Evolutionary conservation across 1,139 yeast species (phyloP), one percentile per base, ranked within the genome.

Genomic region (Lodderomyces jiufengensis): DNA sequence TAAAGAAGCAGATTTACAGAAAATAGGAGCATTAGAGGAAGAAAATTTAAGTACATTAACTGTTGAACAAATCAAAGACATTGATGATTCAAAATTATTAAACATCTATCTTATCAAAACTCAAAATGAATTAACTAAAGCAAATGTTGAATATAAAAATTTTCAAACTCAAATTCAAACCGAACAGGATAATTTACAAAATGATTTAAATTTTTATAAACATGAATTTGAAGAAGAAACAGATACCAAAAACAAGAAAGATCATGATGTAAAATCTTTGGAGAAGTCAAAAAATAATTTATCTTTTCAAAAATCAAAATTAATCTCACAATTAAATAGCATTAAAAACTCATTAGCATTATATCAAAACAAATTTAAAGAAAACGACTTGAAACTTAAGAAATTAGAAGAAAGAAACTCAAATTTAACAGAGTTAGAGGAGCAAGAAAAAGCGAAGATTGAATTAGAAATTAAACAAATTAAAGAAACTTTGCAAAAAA

Each of bases 221-320:
- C 45, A 45, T 22, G 67, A 64, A 39, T 52, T 54, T 31, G 61
- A 59, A 24, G 63, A 62, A 25, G 64, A 61, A 38, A 50, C 63
- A 5, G 67, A 65, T 31, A 42, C 42, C 36, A 55, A 57, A 36
- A 43, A 56, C 15, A 59, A 56, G 36, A 57, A 64, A 35, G 69
- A 63, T 23, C 48, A 48, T 34, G 59, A 56, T 40, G 59, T 64
- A 9, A 66, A 62, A 43, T 53, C 57, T 24, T 50, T 64, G 39
- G 71, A 66, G 37, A 59, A 55, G 33, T 39, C 44, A 8, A 54
- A 53, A 32, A 71, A 66, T 41, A 51, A 49, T 14, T 42, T 54
- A 11, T 41, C 52, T 30, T 46, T 49, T 27, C 49, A 55, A 28
- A 66, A 66, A 43, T 54, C 65, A 33, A 68, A 68, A 45, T 48